phyloP scores from a whole-genome alignment of 1,284 basidiomycete species.

The Schizopora paradoxa region DNA sequence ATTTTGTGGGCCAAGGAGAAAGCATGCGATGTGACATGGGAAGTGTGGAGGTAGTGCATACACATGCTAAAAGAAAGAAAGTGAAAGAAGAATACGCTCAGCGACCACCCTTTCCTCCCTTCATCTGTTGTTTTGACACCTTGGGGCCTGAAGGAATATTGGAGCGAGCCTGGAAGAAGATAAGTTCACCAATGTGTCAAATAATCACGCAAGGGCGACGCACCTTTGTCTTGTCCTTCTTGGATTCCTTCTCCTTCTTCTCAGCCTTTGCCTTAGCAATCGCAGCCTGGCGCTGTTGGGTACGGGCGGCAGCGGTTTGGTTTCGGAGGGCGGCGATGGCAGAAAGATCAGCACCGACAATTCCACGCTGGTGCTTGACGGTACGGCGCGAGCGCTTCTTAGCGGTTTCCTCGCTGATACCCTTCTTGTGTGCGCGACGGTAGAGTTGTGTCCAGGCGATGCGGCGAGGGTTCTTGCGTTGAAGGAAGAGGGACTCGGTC shows the following conservation, averaged over 20 bases:
- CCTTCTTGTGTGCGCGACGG: constrained; percentile 99
- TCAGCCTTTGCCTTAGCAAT: constrained; percentile 90
- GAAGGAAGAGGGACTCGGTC: constrained; percentile 95
- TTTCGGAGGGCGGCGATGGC: constrained; percentile 89
- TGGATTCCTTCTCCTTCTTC: constrained; percentile 95
- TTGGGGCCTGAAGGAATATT: constrained; percentile 61
- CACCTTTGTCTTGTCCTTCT: constrained; percentile 79
- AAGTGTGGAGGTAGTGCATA: constrained; percentile 2
- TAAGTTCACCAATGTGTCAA: constrained; percentile 5
- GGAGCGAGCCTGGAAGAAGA: constrained; percentile 43
- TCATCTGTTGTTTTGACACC: constrained; percentile 94
- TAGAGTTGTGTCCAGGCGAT: constrained; percentile 98
- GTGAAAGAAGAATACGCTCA: constrained; percentile 22
- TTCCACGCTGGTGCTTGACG: constrained; percentile 97
- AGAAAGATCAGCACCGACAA: constrained; percentile 93
- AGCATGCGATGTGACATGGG: no score
- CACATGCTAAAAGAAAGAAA: background rate
- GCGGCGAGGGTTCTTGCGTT: constrained; percentile 99
- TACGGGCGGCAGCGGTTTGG: constrained; percentile 84
- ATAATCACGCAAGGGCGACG: constrained; percentile 23
- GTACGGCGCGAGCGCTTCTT: constrained; percentile 98
- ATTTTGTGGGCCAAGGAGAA: no score
- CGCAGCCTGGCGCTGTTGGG: constrained; percentile 76
- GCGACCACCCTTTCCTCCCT: constrained; percentile 78
- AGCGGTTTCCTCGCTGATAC: constrained; percentile 96